Evolutionary conservation across 116 monocot species (phyloP), one percentile per base, ranked within the genome.

Genomic region (Iris pallida): DNA sequence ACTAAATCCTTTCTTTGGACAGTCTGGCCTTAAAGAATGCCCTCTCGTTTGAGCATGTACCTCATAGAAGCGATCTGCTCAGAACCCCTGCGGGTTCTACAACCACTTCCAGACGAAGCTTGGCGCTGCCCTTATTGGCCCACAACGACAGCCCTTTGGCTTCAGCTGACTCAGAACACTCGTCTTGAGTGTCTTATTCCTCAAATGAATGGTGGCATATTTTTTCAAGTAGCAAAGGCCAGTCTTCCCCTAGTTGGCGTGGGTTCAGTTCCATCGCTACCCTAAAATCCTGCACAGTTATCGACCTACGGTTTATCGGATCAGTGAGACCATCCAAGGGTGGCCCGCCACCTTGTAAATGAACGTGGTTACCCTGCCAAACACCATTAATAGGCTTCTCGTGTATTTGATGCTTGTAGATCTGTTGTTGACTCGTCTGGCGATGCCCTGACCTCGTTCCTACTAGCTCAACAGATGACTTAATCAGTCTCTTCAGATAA

Each of bases 191-290:
- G 15, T 63, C 17, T 74, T 74, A 78, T 71, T 78, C 62, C 55
- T 66, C 66, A 67, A 61, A 82, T 61, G 67, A 74, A 56, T 47
- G 47, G 41, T 70, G 46, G 61, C 62, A 72, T 70, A 90, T 74
- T 74, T 91, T 90, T 76, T 90, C 91, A 66, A 88, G 79, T 71
- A 88, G 61, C 80, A 79, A 81, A 5, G 91, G 80, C 74, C 77
- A 85, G 54, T 91, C 83, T 80, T 91, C 81, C 40, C 95, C 95
- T 58, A 88, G 80, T 59, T 79, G 75, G 64, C 59, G 79, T 42
- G 88, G 84, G 20, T 91, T 84, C 52, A 88, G 65, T 60, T 88
- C 84, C 86, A 91, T 88, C 18, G 95, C 91, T 41, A 86, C 71
- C 77, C 63, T 88, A 66, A 95, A 86, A 85, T 95, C 91, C 43